Evolutionary conservation across 257 asterid species (phyloP).

Genomic region (Paraleonurus japonicus): DNA sequence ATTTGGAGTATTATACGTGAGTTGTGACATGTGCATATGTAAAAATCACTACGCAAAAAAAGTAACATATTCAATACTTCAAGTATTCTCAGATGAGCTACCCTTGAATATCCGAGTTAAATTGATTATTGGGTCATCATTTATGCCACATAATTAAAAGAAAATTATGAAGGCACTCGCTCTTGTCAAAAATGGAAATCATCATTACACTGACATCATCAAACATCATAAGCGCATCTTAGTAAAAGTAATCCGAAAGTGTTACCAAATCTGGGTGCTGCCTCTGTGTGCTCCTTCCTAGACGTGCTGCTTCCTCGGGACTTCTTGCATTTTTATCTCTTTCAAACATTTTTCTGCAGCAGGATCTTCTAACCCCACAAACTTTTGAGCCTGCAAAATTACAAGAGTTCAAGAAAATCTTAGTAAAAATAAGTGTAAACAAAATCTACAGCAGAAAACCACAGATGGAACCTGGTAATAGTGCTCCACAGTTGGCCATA

Average conservation of each 20-base stretch:
- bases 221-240: neutral
- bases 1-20: neutral
- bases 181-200: neutral
- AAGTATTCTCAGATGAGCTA: neutral
- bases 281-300: conserved; percentile 88
- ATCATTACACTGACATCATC: neutral
- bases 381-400: conserved; percentile 69
- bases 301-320: conserved; percentile 96
- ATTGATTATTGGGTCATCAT: conserved; percentile 7
- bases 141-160: conserved; percentile 7
- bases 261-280: conserved; percentile 72
- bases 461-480: conserved; percentile 75
- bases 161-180: neutral
- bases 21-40: conserved; percentile 1
- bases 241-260: conserved; percentile 3
- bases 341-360: conserved; percentile 51
- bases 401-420: conserved; percentile 14
- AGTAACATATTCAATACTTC: conserved; percentile 12
- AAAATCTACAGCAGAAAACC: conserved; percentile 15
- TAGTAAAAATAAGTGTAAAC: neutral
- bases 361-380: conserved; percentile 65
- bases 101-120: neutral
- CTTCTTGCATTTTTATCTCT: conserved; percentile 75
- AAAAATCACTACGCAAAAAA: neutral
- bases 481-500: conserved; percentile 95